Percentiles rank a stretch among this genome's conserved stretches.
These are phyloP conservation scores for Xerocomus spinulosus DNA, from an alignment of 768 basidiomycete species.

Conservation along the genomic window DNA sequence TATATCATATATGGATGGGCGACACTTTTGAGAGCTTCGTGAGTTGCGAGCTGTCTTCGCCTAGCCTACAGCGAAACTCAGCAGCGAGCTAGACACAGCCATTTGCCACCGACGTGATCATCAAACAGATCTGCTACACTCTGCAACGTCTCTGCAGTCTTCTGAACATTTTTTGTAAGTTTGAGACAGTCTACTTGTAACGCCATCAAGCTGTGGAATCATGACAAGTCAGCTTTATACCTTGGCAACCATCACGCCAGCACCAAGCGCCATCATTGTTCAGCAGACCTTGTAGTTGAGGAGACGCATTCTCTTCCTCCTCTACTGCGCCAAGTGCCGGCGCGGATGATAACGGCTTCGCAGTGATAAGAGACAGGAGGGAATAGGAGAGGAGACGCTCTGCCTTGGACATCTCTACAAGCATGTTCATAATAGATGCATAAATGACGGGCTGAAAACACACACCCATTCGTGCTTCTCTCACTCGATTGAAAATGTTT, in stretches of 20 bases:
- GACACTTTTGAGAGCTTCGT: slow-evolving; percentile 70
- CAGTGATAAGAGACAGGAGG: slow-evolving; percentile 68
- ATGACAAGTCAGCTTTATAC: slow-evolving; percentile 30
- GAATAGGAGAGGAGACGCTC: slow-evolving; percentile 72
- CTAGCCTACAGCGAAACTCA: slow-evolving; percentile 49
- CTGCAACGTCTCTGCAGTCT: slow-evolving; percentile 67
- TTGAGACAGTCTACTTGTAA: slow-evolving; percentile 59
- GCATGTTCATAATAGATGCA: not conserved
- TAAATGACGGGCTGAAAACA: not conserved
- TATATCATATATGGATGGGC: slow-evolving; percentile 74
- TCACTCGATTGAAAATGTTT: slow-evolving; percentile 52
- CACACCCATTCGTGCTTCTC: slow-evolving; percentile 67
- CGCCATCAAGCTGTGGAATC: not conserved
- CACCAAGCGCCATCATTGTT: slow-evolving; percentile 82
- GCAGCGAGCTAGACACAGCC: not conserved
- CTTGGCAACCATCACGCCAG: slow-evolving; percentile 75
- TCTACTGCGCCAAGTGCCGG: slow-evolving; percentile 45
- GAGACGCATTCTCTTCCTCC: slow-evolving; percentile 39
- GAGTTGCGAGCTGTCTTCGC: slow-evolving; percentile 64
- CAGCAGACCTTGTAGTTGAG: slow-evolving; percentile 50
- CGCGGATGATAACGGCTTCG: slow-evolving; percentile 52
- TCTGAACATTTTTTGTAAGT: slow-evolving; percentile 74
- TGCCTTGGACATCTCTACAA: slow-evolving; percentile 72
- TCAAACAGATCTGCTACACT: slow-evolving; percentile 76
- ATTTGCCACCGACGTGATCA: slow-evolving; percentile 54